Percentiles rank a stretch among this genome's conserved stretches.
Evolutionary conservation across 1,284 basidiomycete genomes (phyloP).

Genomic region (Takashimella koratensis): DNA sequence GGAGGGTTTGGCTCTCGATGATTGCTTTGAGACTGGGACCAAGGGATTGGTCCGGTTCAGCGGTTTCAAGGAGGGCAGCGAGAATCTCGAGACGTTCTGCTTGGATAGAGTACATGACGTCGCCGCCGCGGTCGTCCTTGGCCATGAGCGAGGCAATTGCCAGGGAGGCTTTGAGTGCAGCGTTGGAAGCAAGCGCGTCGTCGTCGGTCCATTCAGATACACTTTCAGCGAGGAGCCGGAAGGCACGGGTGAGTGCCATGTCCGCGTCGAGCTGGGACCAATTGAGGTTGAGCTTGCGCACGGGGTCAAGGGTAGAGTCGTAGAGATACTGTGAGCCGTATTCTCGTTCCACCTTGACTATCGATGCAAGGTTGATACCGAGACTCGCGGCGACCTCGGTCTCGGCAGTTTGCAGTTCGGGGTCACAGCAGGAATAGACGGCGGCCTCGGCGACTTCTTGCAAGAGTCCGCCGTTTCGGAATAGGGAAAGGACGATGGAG

Average conservation of each 20-base stretch:
- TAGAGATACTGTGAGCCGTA: constrained; percentile 80
- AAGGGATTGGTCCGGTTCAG: constrained; percentile 53
- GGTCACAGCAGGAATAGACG: constrained; percentile 32
- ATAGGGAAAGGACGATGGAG: constrained; percentile 33
- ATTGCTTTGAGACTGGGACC: constrained; percentile 63
- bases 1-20: constrained; percentile 67
- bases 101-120: constrained; percentile 81
- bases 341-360: too few relatives aligned
- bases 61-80: constrained; percentile 68
- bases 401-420: constrained; percentile 37
- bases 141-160: constrained; percentile 66
- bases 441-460: constrained; percentile 32
- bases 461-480: constrained; percentile 38
- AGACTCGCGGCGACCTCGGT: constrained; percentile 11
- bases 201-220: constrained; percentile 63
- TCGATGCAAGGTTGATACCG: constrained; percentile 52
- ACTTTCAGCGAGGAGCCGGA: constrained; percentile 68
- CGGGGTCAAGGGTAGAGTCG: constrained; percentile 31
- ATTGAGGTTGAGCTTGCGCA: constrained; percentile 53
- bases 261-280: constrained; percentile 79
- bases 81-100: constrained; percentile 69
- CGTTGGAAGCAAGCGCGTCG: constrained; percentile 56
- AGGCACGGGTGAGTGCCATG: constrained; percentile 68
- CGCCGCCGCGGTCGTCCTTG: constrained; percentile 66
- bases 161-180: constrained; percentile 60